phyloP scores from a whole-genome alignment of 1,284 basidiomycete genomes.

The Moesziomyces sp. region DNA sequence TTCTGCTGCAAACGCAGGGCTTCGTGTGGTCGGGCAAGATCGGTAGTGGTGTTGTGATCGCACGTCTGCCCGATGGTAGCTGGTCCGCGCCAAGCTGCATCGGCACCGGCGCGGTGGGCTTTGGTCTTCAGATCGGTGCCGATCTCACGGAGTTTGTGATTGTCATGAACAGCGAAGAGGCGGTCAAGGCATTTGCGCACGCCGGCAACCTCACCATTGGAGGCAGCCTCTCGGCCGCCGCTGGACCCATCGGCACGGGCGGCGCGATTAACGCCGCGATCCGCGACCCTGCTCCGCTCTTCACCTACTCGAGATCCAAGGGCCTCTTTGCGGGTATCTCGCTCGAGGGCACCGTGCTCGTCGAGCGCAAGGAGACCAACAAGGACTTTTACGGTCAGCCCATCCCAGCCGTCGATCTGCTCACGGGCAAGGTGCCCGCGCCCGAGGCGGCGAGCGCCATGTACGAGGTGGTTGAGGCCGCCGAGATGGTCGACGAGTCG shows the following conservation, averaged over 20 bases:
- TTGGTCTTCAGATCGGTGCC: slow-evolving; percentile 88
- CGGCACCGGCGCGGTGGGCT: slow-evolving; percentile 88
- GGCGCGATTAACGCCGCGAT: slow-evolving; percentile 87
- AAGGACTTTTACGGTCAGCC: slow-evolving; percentile 90
- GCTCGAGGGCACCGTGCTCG: slow-evolving; percentile 91
- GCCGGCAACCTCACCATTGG: slow-evolving; percentile 97
- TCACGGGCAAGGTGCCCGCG: slow-evolving; percentile 90
- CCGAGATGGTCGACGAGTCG: slow-evolving; percentile 72
- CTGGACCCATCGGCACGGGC: slow-evolving; percentile 87
- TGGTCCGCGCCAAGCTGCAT: slow-evolving; percentile 98
- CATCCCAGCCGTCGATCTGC: slow-evolving; percentile 87
- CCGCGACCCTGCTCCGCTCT: slow-evolving; percentile 94
- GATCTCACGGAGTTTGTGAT: slow-evolving; percentile 76
- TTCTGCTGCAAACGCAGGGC: slow-evolving; percentile 69
- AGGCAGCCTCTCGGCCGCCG: slow-evolving; percentile 67
- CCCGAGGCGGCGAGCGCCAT: slow-evolving; percentile 92
- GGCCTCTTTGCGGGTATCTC: slow-evolving; percentile 95
- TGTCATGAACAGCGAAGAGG: slow-evolving; percentile 95
- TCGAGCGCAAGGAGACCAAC: slow-evolving; percentile 86
- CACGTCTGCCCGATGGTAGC: slow-evolving; percentile 91
- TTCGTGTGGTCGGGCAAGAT: slow-evolving; percentile 97
- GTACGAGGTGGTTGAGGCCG: slow-evolving; percentile 89
- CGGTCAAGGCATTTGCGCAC: slow-evolving; percentile 91
- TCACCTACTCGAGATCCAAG: slow-evolving; percentile 94
- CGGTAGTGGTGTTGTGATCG: slow-evolving; percentile 92